Evolutionary conservation across 2,329 filamentous ascomycete genomes (phyloP).

Genomic region (Trichoderma sp.): DNA sequence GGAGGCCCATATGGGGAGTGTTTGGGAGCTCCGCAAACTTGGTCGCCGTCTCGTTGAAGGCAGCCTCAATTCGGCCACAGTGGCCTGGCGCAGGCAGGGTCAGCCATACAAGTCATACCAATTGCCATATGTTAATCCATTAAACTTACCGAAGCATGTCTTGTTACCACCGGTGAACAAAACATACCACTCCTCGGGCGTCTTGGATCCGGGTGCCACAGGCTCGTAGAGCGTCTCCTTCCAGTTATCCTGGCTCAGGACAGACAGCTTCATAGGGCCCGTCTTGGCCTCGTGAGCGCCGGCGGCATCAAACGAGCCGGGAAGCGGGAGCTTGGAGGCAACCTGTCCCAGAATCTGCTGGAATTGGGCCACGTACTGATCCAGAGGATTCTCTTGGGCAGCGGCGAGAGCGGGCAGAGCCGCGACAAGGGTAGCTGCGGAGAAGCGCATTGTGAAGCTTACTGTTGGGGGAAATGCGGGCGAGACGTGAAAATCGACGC

Average conservation of each 20-base stretch:
- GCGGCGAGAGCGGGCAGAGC: slow-evolving; percentile 60
- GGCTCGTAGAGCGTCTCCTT: slow-evolving; percentile 67
- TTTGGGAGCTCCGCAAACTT: slow-evolving; percentile 65
- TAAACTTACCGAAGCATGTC: slow-evolving; percentile 68
- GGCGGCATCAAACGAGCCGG: slow-evolving; percentile 47
- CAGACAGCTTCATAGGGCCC: slow-evolving; percentile 50
- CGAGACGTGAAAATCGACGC: neutral
- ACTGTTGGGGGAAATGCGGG: slow-evolving; percentile 27
- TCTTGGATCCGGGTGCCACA: slow-evolving; percentile 61
- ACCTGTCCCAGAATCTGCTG: slow-evolving; percentile 67
- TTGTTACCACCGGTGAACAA: slow-evolving; percentile 76
- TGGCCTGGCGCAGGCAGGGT: slow-evolving; percentile 53
- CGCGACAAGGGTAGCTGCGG: slow-evolving; percentile 52
- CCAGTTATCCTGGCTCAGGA: slow-evolving; percentile 71
- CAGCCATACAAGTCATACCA: slow-evolving; percentile 23
- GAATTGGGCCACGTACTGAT: slow-evolving; percentile 66
- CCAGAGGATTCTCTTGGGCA: slow-evolving; percentile 56
- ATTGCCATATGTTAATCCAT: neutral
- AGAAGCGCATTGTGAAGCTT: slow-evolving; percentile 60
- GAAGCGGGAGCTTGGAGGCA: slow-evolving; percentile 55
- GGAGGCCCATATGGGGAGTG: slow-evolving; percentile 67
- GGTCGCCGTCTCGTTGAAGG: slow-evolving; percentile 67
- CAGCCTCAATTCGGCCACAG: slow-evolving; percentile 66
- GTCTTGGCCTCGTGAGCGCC: slow-evolving; percentile 49
- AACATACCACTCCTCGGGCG: slow-evolving; percentile 77